Conservation (phyloP, 805 yeast species). For the Cyberlindnera euphorbiiphila region DNA sequence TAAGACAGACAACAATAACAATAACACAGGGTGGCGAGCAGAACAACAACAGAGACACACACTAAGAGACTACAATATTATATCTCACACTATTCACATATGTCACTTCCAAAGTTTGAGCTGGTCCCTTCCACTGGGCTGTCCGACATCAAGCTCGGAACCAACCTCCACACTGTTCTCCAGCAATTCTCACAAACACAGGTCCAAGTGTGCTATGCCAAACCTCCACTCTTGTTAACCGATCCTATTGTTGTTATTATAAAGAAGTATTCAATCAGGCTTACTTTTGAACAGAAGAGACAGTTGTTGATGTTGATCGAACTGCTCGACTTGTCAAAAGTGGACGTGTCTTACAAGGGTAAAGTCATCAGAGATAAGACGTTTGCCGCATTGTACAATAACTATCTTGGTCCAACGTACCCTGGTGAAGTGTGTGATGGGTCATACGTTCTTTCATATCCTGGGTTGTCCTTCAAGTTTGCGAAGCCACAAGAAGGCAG, state of each 20-base stretch:
- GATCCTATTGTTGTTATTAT: conserved; percentile 4
- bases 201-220: too few species aligned
- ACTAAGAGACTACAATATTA: too few species aligned
- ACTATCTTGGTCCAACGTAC: conserved; percentile 59
- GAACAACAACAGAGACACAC: too few species aligned
- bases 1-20: too few species aligned
- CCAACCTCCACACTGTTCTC: too few species aligned
- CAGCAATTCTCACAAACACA: too few species aligned
- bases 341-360: conserved; percentile 16
- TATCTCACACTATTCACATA: too few species aligned
- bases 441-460: conserved; percentile 41
- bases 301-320: conserved; percentile 19
- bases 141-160: too few species aligned
- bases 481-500: conserved; percentile 1
- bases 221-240: too few species aligned
- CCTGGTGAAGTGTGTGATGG: conserved; percentile 41
- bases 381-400: conserved; percentile 47
- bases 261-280: conserved; percentile 7
- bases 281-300: conserved; percentile 7
- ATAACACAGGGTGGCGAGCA: too few species aligned
- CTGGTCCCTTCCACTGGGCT: too few species aligned
- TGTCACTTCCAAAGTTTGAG: too few species aligned
- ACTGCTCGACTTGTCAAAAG: conserved; percentile 8
- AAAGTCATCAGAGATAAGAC: conserved; percentile 21
- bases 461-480: conserved; percentile 54